phyloP scores from a whole-genome alignment of 2,329 filamentous ascomycete species.

The Trichoderma sp. region DNA sequence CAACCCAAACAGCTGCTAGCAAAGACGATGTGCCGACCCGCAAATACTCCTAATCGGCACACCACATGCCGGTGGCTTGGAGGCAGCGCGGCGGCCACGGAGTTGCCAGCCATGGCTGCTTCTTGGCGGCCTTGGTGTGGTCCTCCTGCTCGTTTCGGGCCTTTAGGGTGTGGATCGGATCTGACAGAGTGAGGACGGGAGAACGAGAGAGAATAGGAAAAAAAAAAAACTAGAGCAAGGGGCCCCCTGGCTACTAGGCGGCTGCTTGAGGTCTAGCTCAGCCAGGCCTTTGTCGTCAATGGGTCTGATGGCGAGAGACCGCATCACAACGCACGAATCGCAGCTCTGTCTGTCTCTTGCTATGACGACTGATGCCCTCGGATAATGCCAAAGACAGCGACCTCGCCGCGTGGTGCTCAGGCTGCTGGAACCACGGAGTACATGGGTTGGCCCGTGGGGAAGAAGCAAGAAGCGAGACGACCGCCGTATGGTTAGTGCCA shows the following conservation, averaged over 20 bases:
- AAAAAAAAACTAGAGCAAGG: background rate
- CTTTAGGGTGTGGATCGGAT: background rate
- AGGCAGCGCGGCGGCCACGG: conserved; percentile 3
- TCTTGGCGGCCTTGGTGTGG: background rate
- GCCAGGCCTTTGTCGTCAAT: background rate
- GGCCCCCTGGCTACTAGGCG: background rate
- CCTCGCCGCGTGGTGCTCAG: background rate
- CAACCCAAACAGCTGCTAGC: background rate
- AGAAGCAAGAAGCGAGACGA: conserved; percentile 3
- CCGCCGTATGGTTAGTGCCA: background rate
- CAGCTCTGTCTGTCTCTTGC: background rate
- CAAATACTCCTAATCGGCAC: conserved; percentile 4
- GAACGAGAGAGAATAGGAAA: background rate
- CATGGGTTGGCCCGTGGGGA: conserved; percentile 12
- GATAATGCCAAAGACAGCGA: conserved; percentile 7
- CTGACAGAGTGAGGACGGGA: background rate
- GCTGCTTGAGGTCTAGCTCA: conserved; percentile 10
- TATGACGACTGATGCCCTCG: conserved; percentile 10
- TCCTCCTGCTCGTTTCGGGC: conserved; percentile 13
- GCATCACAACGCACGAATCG: conserved; percentile 9
- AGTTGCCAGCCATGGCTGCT: background rate
- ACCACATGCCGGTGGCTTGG: conserved; percentile 11
- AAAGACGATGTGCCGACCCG: conserved; percentile 6
- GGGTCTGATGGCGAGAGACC: conserved; percentile 9
- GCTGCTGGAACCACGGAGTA: background rate